Conservation (phyloP, 2,329 filamentous ascomycete genomes). For the Nothophaeocryptopus gaeumannii region DNA sequence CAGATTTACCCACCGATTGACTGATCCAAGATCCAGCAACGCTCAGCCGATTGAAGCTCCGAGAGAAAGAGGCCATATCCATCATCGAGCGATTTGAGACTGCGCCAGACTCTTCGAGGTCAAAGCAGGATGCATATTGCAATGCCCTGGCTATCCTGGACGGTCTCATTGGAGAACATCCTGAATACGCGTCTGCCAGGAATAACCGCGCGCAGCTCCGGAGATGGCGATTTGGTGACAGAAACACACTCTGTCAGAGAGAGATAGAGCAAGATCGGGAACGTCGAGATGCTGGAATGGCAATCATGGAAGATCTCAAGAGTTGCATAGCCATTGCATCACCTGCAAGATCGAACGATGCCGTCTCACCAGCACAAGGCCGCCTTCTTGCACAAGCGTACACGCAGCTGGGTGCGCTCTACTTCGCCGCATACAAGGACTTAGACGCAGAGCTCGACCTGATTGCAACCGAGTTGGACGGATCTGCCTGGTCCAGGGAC, state of each 20-base stretch:
- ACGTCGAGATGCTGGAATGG: slow-evolving; percentile 8
- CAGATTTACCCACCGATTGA: slow-evolving; percentile 26
- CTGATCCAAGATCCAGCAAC: slow-evolving; percentile 19
- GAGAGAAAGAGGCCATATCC: slow-evolving; percentile 28
- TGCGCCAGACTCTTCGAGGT: neutral
- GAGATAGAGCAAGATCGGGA: slow-evolving; percentile 2
- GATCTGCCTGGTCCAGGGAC: slow-evolving; percentile 32
- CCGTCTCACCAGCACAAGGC: slow-evolving; percentile 63
- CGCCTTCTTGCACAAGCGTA: slow-evolving; percentile 67
- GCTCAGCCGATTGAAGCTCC: slow-evolving; percentile 18
- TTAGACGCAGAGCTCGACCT: slow-evolving; percentile 12
- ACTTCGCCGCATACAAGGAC: slow-evolving; percentile 26
- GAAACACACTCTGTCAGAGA: slow-evolving; percentile 26
- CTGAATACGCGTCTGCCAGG: slow-evolving; percentile 67
- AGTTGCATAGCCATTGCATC: slow-evolving; percentile 58
- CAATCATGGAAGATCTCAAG: slow-evolving; percentile 36
- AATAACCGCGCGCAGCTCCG: slow-evolving; percentile 70
- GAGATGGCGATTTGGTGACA: slow-evolving; percentile 52
- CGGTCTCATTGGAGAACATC: slow-evolving; percentile 56
- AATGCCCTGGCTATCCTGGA: slow-evolving; percentile 45
- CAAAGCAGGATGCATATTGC: slow-evolving; percentile 23
- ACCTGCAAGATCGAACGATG: slow-evolving; percentile 49
- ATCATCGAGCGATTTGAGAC: slow-evolving; percentile 25
- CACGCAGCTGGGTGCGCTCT: slow-evolving; percentile 55
- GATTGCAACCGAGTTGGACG: slow-evolving; percentile 33